Conservation (phyloP, 768 basidiomycete genomes). For the Macrocybe gigantea region DNA sequence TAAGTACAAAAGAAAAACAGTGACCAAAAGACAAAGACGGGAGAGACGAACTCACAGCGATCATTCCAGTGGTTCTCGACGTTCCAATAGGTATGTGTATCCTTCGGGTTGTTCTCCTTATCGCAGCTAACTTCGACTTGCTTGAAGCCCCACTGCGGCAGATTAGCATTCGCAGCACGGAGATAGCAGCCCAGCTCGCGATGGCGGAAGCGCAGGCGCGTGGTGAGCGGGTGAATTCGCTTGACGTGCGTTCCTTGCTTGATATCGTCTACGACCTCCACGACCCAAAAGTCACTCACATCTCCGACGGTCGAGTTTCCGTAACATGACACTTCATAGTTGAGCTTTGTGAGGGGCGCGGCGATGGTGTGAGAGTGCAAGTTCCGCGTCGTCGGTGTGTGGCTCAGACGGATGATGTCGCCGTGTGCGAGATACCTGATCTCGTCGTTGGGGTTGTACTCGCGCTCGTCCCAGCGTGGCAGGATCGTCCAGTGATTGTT, state of each 20-base stretch:
- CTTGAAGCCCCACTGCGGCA: slow-evolving; percentile 99
- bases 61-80: slow-evolving; percentile 98
- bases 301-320: slow-evolving; percentile 90
- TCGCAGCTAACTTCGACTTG: slow-evolving; percentile 95
- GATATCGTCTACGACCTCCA: slow-evolving; percentile 92
- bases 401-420: slow-evolving; percentile 76
- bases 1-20: background rate
- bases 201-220: slow-evolving; percentile 82
- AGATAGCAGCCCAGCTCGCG: slow-evolving; percentile 78
- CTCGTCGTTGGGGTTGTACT: slow-evolving; percentile 59
- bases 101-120: slow-evolving; percentile 75
- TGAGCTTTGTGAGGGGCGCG: slow-evolving; percentile 85
- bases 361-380: slow-evolving; percentile 87
- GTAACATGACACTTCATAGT: slow-evolving; percentile 91
- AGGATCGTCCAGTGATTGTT: slow-evolving; percentile 91
- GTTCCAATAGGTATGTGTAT: slow-evolving; percentile 94
- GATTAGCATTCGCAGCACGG: slow-evolving; percentile 76
- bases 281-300: slow-evolving; percentile 81
- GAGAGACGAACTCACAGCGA: slow-evolving; percentile 54
- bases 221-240: slow-evolving; percentile 85
- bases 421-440: slow-evolving; percentile 71
- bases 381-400: slow-evolving; percentile 80
- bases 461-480: slow-evolving; percentile 74
- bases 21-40: background rate
- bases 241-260: slow-evolving; percentile 56